Percentiles rank a stretch among this genome's conserved stretches.
Evolutionary conservation across 2,329 filamentous ascomycete genomes (phyloP).

Genomic region (Scedosporium dehoogii): DNA sequence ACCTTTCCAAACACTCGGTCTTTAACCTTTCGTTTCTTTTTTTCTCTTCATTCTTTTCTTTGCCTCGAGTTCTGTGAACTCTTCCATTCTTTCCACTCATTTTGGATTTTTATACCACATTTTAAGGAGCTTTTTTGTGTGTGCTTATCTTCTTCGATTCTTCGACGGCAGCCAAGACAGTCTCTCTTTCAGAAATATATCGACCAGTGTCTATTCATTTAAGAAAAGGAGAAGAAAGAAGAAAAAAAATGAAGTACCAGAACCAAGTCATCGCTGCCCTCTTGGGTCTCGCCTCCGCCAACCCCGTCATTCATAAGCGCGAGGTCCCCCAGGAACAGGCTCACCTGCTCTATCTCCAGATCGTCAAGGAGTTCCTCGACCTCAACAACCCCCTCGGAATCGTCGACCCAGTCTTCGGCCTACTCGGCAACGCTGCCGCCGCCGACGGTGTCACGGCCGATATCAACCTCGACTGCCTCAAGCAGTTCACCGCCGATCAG

Average conservation of each 20-base stretch:
- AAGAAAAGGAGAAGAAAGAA: background rate
- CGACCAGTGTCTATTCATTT: background rate
- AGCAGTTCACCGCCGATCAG: slow-evolving; percentile 43
- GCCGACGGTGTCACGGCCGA: slow-evolving; percentile 34
- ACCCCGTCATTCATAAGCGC: slow-evolving; percentile 13
- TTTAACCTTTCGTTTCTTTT: slow-evolving; percentile 1
- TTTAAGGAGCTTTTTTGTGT: background rate
- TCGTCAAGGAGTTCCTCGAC: slow-evolving; percentile 31
- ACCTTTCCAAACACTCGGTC: background rate
- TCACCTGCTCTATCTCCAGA: slow-evolving; percentile 37
- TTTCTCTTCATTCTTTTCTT: background rate
- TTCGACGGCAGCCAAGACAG: slow-evolving; percentile 3
- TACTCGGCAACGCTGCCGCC: slow-evolving; percentile 34
- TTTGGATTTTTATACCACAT: background rate
- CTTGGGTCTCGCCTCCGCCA: slow-evolving; percentile 11
- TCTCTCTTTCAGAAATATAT: background rate
- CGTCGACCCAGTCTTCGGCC: slow-evolving; percentile 41
- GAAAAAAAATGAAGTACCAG: slow-evolving; percentile 12
- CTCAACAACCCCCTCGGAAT: slow-evolving; percentile 41
- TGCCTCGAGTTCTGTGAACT: slow-evolving; percentile 5
- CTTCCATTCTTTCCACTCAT: slow-evolving; percentile 8
- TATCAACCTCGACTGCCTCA: slow-evolving; percentile 31
- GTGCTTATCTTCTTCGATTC: background rate
- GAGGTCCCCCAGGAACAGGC: slow-evolving; percentile 50
- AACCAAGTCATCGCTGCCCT: slow-evolving; percentile 7